Conservation (phyloP, 176 grass and related monocot species). For the Cymbopogon citratus region DNA sequence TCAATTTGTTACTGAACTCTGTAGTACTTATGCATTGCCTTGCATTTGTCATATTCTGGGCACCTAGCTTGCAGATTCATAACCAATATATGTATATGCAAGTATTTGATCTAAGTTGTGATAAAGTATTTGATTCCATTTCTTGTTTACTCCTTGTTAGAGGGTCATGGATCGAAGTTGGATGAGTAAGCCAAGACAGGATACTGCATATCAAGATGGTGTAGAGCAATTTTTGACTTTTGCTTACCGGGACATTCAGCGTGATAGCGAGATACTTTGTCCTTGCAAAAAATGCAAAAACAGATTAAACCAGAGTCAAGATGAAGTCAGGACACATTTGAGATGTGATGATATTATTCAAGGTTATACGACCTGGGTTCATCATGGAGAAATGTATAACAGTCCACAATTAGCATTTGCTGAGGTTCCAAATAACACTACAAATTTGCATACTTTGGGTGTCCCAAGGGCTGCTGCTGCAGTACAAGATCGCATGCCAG, state of each 20-base stretch:
- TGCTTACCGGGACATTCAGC: neutral
- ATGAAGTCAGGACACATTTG: neutral
- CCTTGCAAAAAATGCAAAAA: neutral
- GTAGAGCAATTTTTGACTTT: neutral
- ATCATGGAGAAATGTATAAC: neutral
- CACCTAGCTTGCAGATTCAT: no score
- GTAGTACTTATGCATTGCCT: no score
- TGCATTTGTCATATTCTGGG: no score
- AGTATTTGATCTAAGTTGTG: no score
- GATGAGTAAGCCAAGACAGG: no score
- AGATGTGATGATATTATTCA: conserved; percentile 14
- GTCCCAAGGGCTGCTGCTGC: neutral
- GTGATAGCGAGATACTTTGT: neutral
- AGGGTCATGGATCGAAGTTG: no score
- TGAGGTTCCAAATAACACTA: neutral
- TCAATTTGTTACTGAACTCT: no score
- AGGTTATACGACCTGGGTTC: neutral
- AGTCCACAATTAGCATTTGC: neutral
- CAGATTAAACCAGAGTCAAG: neutral
- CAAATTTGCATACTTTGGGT: neutral
- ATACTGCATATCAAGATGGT: no score
- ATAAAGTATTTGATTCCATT: no score
- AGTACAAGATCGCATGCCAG: neutral
- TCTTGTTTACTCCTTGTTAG: no score
- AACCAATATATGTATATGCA: no score